Conservation (phyloP, 2,329 filamentous ascomycete species). For the Chaetomiaceae sp. region DNA sequence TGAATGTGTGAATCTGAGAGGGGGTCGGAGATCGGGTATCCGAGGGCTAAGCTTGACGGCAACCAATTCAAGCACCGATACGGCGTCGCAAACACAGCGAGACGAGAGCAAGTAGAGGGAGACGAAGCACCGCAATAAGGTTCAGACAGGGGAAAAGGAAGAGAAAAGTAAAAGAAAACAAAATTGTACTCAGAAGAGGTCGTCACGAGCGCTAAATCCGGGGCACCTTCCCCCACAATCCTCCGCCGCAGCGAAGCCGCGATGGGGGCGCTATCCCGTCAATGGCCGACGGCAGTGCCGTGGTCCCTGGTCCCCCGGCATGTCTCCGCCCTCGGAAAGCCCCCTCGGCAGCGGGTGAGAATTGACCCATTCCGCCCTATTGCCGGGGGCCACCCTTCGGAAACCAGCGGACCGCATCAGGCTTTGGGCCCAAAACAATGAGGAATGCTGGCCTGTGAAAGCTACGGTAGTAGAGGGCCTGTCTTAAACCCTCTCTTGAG, state of each 20-base stretch:
- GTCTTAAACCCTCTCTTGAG: too few relatives aligned
- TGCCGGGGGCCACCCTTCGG: constrained; percentile 8
- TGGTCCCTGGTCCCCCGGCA: constrained; percentile 17
- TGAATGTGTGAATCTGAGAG: constrained; percentile 7
- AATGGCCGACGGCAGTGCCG: constrained; percentile 26
- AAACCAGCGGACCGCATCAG: constrained; percentile 12
- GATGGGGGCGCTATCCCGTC: constrained; percentile 14
- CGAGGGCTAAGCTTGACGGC: constrained; percentile 5
- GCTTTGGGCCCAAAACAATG: too few relatives aligned
- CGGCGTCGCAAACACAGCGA: too few relatives aligned
- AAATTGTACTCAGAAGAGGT: constrained; percentile 8
- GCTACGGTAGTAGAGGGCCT: too few relatives aligned
- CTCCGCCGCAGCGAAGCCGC: constrained; percentile 9
- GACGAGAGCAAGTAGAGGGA: neutral
- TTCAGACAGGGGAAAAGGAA: neutral
- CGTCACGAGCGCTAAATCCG: constrained; percentile 7
- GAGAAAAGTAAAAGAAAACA: neutral
- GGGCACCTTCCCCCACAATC: neutral
- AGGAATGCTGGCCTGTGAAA: too few relatives aligned
- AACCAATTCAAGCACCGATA: constrained; percentile 1
- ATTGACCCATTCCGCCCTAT: constrained; percentile 17
- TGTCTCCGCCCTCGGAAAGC: constrained; percentile 24
- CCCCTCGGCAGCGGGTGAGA: constrained; percentile 24
- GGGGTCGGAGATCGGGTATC: constrained; percentile 19
- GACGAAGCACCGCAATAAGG: neutral